These are phyloP conservation scores for Camellia lanceoleosa DNA, from an alignment of 148 eudicot genomes.

Conservation along the genomic window DNA sequence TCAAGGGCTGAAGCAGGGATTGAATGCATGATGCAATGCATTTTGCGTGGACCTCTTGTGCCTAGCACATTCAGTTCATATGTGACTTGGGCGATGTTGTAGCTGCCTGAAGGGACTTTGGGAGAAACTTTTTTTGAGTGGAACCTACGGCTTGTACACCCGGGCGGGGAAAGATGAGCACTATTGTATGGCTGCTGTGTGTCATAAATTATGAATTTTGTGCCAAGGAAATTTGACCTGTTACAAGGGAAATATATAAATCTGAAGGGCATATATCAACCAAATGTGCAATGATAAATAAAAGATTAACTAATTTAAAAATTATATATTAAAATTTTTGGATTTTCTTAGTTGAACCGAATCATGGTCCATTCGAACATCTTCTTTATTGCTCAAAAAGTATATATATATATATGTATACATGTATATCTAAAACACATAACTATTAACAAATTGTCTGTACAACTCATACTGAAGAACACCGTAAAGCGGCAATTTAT, in stretches of 20 bases:
- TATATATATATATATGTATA: neutral
- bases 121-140: constrained; percentile 80
- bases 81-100: constrained; percentile 66
- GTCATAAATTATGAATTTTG: constrained; percentile 82
- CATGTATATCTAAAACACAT: too few relatives aligned
- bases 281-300: neutral
- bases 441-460: neutral
- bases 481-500: neutral
- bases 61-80: constrained; percentile 90
- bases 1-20: constrained; percentile 63
- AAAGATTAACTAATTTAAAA: neutral
- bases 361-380: neutral
- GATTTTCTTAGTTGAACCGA: neutral
- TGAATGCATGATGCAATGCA: constrained; percentile 75
- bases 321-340: neutral
- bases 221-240: constrained; percentile 90
- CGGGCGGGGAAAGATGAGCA: constrained; percentile 46
- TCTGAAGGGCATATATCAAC: constrained; percentile 5
- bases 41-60: constrained; percentile 81
- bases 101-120: constrained; percentile 72
- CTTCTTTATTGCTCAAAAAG: neutral
- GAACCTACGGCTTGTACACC: constrained; percentile 68
- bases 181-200: constrained; percentile 67
- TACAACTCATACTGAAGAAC: neutral
- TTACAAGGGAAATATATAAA: constrained; percentile 5